Conservation (phyloP, 2,329 filamentous ascomycete genomes). For the Cytospora piceae region DNA sequence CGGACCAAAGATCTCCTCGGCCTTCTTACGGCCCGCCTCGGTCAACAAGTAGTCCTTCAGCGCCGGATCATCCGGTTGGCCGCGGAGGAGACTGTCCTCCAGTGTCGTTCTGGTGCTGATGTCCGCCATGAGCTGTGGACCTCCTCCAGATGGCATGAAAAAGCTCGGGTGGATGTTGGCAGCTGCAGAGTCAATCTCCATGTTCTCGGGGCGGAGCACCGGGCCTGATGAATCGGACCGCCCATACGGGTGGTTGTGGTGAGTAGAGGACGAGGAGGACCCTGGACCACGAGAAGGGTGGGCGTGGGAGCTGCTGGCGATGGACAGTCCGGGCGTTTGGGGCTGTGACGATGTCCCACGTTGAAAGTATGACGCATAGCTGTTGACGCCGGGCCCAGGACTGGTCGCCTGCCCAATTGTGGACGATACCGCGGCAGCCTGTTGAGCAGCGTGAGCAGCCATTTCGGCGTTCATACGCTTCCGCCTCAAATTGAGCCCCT, state of each 20-base stretch:
- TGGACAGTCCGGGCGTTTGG: conserved; percentile 42
- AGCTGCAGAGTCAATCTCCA: conserved; percentile 44
- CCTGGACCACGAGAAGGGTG: conserved; percentile 41
- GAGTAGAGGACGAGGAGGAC: conserved; percentile 41
- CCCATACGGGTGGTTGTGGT: conserved; percentile 39
- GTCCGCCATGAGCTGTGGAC: conserved; percentile 48
- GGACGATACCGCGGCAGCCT: conserved; percentile 22
- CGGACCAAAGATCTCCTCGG: conserved; percentile 55
- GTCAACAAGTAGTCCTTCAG: conserved; percentile 47
- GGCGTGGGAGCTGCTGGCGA: conserved; percentile 39
- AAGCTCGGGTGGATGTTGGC: conserved; percentile 48
- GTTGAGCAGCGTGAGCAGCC: conserved; percentile 41
- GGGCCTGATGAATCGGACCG: conserved; percentile 31
- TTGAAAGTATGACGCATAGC: conserved; percentile 41
- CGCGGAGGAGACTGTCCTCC: conserved; percentile 56
- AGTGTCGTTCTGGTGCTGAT: conserved; percentile 48
- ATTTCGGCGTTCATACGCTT: conserved; percentile 67
- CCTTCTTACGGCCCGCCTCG: conserved; percentile 52
- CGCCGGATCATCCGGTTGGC: conserved; percentile 45
- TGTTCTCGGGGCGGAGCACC: conserved; percentile 41
- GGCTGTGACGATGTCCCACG: conserved; percentile 42
- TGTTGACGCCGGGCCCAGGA: conserved; percentile 39
- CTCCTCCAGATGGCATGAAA: conserved; percentile 45
- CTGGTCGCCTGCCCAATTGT: conserved; percentile 39
- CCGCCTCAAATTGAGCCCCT: conserved; percentile 73